Evolutionary conservation across 805 yeast species (phyloP).

Genomic region (Nakazawaea sp.): DNA sequence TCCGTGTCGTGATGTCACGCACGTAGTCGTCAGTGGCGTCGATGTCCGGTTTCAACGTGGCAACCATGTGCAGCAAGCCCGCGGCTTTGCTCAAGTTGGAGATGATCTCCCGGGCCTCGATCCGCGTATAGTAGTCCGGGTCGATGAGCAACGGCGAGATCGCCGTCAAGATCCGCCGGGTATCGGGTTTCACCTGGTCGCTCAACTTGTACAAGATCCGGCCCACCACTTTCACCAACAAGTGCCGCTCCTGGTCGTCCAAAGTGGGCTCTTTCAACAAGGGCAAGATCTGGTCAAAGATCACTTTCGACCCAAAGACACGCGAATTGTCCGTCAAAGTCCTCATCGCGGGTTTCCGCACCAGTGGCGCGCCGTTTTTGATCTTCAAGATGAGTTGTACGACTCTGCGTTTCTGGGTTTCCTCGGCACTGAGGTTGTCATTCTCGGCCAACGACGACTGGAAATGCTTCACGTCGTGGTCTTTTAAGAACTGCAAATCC

Average conservation of each 20-base stretch:
- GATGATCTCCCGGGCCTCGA: slow-evolving; percentile 75
- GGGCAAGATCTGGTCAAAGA: slow-evolving; percentile 72
- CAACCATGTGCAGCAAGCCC: slow-evolving; percentile 76
- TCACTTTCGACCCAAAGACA: slow-evolving; percentile 58
- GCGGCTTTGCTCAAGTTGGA: slow-evolving; percentile 72
- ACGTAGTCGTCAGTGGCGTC: slow-evolving; percentile 79
- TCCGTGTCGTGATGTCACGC: slow-evolving; percentile 67
- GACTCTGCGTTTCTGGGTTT: slow-evolving; percentile 51
- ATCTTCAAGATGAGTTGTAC: slow-evolving; percentile 59
- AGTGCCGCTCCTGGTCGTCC: slow-evolving; percentile 78
- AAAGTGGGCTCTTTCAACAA: slow-evolving; percentile 62
- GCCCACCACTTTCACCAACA: slow-evolving; percentile 69
- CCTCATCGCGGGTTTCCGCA: slow-evolving; percentile 65
- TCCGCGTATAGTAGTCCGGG: slow-evolving; percentile 66
- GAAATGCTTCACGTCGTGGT: slow-evolving; percentile 66
- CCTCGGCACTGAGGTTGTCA: slow-evolving; percentile 37
- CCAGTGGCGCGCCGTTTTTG: slow-evolving; percentile 69
- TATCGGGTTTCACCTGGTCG: slow-evolving; percentile 60
- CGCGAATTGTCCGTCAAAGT: slow-evolving; percentile 57
- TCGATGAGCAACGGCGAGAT: slow-evolving; percentile 76
- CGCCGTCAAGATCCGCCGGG: slow-evolving; percentile 66
- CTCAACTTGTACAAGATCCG: slow-evolving; percentile 63
- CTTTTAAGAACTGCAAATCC: slow-evolving; percentile 63
- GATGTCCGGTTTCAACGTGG: slow-evolving; percentile 73
- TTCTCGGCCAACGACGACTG: slow-evolving; percentile 38